phyloP scores from a whole-genome alignment of 331 rosid genomes.

The Dryas integrifolia region DNA sequence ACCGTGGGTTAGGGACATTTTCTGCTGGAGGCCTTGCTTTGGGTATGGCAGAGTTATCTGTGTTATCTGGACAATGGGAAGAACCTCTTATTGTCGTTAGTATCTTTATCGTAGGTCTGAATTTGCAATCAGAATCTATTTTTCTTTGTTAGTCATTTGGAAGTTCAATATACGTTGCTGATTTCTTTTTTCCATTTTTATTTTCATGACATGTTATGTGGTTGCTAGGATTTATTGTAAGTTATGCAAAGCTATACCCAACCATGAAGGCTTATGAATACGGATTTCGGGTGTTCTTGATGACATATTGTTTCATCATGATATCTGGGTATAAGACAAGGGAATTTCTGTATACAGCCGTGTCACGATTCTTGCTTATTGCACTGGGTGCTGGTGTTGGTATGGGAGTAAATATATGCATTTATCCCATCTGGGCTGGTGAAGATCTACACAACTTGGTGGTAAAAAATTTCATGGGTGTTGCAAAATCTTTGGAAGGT shows the following conservation, averaged over 20 bases:
- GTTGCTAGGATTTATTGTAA: constrained; percentile 67
- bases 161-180: background rate
- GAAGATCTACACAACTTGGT: constrained; percentile 92
- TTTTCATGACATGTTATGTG: constrained; percentile 30
- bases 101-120: constrained; percentile 64
- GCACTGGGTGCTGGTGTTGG: constrained; percentile 88
- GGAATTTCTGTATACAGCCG: constrained; percentile 62
- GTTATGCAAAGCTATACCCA: constrained; percentile 79
- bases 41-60: constrained; percentile 62
- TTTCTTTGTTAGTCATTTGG: constrained; percentile 12
- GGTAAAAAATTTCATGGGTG: constrained; percentile 70
- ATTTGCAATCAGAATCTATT: constrained; percentile 12
- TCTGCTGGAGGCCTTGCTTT: constrained; percentile 94
- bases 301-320: constrained; percentile 80
- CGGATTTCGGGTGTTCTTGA: constrained; percentile 93
- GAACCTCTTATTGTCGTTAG: constrained; percentile 54
- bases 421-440: constrained; percentile 98
- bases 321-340: constrained; percentile 89
- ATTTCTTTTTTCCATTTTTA: background rate
- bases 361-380: constrained; percentile 73
- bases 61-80: constrained; percentile 70
- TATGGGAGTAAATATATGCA: constrained; percentile 69
- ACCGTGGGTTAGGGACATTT: constrained; percentile 91
- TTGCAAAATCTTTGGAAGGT: constrained; percentile 94
- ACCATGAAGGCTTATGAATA: constrained; percentile 90